Evolutionary conservation across 495 filamentous ascomycete genomes (phyloP), one percentile per base, ranked within the genome.

Genomic region (Podospora pseudocomata): DNA sequence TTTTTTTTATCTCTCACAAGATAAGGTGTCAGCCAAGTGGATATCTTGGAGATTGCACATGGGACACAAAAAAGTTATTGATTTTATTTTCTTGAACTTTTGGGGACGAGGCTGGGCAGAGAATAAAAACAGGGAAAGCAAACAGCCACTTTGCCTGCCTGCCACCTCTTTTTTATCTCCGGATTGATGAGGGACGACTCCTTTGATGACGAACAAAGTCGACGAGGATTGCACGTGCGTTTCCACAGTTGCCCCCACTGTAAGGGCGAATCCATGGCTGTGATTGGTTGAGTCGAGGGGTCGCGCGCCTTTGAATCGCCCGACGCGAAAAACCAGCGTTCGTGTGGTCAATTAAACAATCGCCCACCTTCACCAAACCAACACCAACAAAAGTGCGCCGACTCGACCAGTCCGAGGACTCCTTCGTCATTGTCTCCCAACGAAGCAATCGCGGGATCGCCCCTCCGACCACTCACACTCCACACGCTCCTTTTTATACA

Each of bases 331-430:
- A 74, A 67, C 64, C 70, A 67, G 70, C 55, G 68, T 74, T 58
- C 68, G 60, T 49, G 19, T 65, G 65, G 67, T 75, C 68, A 72
- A 72, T 76, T 71, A 74, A 76, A 73, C 72, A 75, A 73, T 67
- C 71, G 65, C 65, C 58, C 39, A 49, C 39, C 39, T 49, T 49
- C 39, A 13, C 15, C 39, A 49, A 11, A 6, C 7, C 5, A 18
- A 19, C 49, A 55, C 57, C 28, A 30, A 61, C 30, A 27, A 65
- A 34, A 30, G 44, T 27, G 32, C 23, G 61, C 34, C 54, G 20
- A 16, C 53, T 49, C 55, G 63, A 59, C 11, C 23, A 44, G 55
- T 26, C 60, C 54, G 49, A 27, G 34, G 59, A 59, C 56, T 20
- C 34, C 28, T 27, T n/a, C 6, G 9, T 49, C 39, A 49, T 66